These are phyloP conservation scores for Imleria badia DNA, from an alignment of 768 basidiomycete species.

Conservation along the genomic window DNA sequence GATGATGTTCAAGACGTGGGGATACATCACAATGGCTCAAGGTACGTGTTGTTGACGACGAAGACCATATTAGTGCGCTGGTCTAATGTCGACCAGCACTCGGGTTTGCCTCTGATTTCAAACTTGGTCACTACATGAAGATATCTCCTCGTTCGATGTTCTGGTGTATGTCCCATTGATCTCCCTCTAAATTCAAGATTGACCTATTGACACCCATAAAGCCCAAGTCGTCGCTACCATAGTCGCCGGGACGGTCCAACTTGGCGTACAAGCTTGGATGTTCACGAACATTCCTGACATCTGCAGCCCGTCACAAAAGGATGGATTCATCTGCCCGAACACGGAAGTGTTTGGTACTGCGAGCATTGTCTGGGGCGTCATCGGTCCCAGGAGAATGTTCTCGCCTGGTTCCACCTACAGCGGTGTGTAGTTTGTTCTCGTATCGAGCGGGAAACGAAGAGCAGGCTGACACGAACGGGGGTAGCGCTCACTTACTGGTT, in stretches of 20 bases:
- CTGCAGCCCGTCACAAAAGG: slow-evolving; percentile 26
- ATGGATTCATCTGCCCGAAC: slow-evolving; percentile 68
- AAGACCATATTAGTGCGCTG: not conserved
- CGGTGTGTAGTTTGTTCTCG: slow-evolving; percentile 24
- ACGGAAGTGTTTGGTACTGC: slow-evolving; percentile 79
- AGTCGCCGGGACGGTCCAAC: slow-evolving; percentile 64
- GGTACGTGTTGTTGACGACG: slow-evolving; percentile 1
- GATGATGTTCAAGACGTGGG: slow-evolving; percentile 80
- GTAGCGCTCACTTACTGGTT: slow-evolving; percentile 66
- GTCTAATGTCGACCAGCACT: slow-evolving; percentile 39
- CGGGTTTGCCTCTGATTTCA: slow-evolving; percentile 68
- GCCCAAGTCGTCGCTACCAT: slow-evolving; percentile 61
- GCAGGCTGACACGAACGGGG: not conserved
- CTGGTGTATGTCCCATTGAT: slow-evolving; percentile 36
- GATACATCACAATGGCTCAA: slow-evolving; percentile 65
- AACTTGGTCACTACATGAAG: slow-evolving; percentile 76
- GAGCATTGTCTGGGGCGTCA: slow-evolving; percentile 79
- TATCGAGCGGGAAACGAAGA: not conserved
- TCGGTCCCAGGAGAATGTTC: slow-evolving; percentile 74
- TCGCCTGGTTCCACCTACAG: slow-evolving; percentile 62
- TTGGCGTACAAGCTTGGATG: slow-evolving; percentile 67
- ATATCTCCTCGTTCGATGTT: slow-evolving; percentile 68
- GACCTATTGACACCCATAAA: not conserved
- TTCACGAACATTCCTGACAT: slow-evolving; percentile 41
- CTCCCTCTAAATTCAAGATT: not conserved